Evolutionary conservation across 768 basidiomycete genomes (phyloP), one percentile per base, ranked within the genome.

Genomic region (Rubroboletus satanas): DNA sequence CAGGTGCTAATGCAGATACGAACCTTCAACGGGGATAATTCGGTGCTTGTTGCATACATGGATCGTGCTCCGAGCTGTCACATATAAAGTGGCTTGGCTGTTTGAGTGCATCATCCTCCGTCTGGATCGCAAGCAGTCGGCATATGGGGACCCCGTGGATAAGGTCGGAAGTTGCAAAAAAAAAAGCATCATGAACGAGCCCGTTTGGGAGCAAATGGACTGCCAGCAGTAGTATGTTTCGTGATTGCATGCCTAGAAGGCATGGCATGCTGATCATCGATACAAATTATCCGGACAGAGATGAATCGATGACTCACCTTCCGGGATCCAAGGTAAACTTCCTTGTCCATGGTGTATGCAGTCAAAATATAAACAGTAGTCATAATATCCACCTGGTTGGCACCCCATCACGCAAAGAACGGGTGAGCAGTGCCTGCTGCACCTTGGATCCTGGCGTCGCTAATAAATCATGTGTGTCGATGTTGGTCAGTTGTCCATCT

Each of bases 291-390:
- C 33, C 12, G 32, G 32, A 33, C 33, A 33, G 12, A 33, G 33
- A 33, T 12, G 6, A 33, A 11, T 14, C 33, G 33, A 33, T 12
- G 6, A 14, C 33, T 14, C 33, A 33, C 26, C 26, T 26, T 26
- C 94, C 93, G 41, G 92, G 51, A 17, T 69, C 49, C 45, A 78
- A 48, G 14, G 71, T 68, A 9, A 81, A 63, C 28, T 69, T 63
- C 12, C 66, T 59, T 21, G 73, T 75, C 42, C 26, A 26, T 4
- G 26, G 26, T 26, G 3, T 26, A 26, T 26, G 2, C 26, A 26
- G 26, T 26, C 26, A 26, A 26, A 26, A 26, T 26, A 5, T 26
- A 26, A 26, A 26, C 26, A 26, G 26, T 26, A 5, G 5, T 26
- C 26, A 26, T 26, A 26, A 26, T 26, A 26, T 26, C 26, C 26